phyloP scores from a whole-genome alignment of 2,329 filamentous ascomycete genomes.

The Phyllosticta citrichinensis region DNA sequence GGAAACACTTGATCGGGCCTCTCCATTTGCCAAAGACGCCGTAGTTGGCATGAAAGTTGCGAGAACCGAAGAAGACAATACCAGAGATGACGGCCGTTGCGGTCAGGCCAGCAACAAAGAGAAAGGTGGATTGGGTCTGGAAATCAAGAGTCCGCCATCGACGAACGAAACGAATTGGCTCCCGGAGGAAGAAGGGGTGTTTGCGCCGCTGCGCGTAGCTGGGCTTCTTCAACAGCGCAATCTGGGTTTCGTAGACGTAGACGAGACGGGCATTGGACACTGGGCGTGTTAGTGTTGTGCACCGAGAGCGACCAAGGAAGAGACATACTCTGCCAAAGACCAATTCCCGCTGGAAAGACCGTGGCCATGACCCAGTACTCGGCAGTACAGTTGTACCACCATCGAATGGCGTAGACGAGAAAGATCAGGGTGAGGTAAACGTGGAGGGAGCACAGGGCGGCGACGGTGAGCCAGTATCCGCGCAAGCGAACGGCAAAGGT shows the following conservation, averaged over 20 bases:
- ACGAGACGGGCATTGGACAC: conserved; percentile 6
- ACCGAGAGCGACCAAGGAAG: too few species aligned
- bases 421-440: conserved; percentile 1
- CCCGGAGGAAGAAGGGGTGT: neutral
- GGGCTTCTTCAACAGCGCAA: neutral
- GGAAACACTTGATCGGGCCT: neutral
- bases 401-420: conserved; percentile 3
- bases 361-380: conserved; percentile 9
- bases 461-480: neutral
- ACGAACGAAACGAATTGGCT: neutral
- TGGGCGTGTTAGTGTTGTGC: neutral
- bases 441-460: neutral
- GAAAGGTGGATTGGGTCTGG: neutral
- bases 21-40: conserved; percentile 7
- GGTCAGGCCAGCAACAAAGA: neutral
- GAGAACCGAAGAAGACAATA: conserved; percentile 1
- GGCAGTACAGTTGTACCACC: conserved; percentile 4
- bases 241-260: conserved; percentile 3
- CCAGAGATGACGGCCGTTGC: neutral
- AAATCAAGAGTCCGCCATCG: neutral
- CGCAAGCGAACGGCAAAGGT: conserved; percentile 3
- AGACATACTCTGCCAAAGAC: conserved; percentile 4
- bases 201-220: neutral
- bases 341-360: conserved; percentile 1
- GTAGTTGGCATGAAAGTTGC: conserved; percentile 5